Conservation (phyloP, 2,329 filamentous ascomycete species). For the Aspergillus vadensis region DNA sequence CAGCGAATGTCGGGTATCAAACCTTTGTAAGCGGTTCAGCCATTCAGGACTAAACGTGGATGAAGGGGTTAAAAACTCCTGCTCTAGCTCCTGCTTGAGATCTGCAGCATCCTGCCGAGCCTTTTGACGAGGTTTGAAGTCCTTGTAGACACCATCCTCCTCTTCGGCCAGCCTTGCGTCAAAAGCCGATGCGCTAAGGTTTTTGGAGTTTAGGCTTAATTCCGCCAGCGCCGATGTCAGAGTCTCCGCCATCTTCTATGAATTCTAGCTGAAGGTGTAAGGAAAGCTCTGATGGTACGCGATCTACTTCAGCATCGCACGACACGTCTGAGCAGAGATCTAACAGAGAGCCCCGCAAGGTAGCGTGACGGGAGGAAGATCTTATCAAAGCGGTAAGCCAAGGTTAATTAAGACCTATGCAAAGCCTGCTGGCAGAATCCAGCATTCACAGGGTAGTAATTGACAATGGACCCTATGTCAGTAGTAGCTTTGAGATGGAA, state of each 20-base stretch:
- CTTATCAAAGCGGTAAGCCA: background rate
- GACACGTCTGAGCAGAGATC: background rate
- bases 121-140: constrained; percentile 46
- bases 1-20: constrained; percentile 22
- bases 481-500: constrained; percentile 2
- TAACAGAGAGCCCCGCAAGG: background rate
- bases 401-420: background rate
- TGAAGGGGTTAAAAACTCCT: constrained; percentile 77
- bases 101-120: constrained; percentile 55
- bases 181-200: constrained; percentile 27
- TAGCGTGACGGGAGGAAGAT: background rate
- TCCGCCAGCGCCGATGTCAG: constrained; percentile 32
- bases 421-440: background rate
- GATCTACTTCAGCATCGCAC: background rate
- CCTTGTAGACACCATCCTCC: constrained; percentile 34
- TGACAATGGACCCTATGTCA: background rate
- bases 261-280: background rate
- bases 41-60: constrained; percentile 78
- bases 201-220: constrained; percentile 29
- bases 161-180: constrained; percentile 35
- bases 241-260: constrained; percentile 26
- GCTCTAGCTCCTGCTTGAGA: constrained; percentile 71
- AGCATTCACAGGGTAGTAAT: constrained; percentile 8
- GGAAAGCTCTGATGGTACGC: background rate
- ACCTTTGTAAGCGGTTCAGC: constrained; percentile 86